Evolutionary conservation across 1,284 basidiomycete species (phyloP).

Genomic region (Prillingera fragicola): DNA sequence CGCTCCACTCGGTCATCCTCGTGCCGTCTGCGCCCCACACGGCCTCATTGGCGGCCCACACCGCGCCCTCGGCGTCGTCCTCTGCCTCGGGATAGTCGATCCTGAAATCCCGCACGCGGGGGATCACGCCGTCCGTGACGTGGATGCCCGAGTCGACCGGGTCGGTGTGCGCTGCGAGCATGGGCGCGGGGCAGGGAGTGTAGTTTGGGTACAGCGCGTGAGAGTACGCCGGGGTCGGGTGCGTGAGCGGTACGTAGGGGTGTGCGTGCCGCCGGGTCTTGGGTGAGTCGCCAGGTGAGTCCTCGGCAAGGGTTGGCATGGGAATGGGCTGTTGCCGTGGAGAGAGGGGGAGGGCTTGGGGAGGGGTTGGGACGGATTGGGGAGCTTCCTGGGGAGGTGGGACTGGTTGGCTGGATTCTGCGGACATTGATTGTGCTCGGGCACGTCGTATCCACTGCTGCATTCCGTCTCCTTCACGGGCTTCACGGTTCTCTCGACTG

Average conservation of each 20-base stretch:
- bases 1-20: constrained; percentile 35
- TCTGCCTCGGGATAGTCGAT: constrained; percentile 21
- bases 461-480: background rate
- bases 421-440: background rate
- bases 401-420: background rate
- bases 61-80: constrained; percentile 22
- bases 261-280: background rate
- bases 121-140: background rate
- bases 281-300: too few species aligned
- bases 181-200: constrained; percentile 17
- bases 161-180: background rate
- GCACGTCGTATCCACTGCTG: background rate
- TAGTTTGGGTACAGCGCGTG: constrained; percentile 41
- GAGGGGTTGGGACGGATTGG: too few species aligned
- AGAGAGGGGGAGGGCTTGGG: too few species aligned
- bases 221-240: constrained; percentile 33
- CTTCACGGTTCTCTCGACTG: background rate
- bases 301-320: constrained; percentile 8
- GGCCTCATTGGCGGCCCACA: constrained; percentile 22
- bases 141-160: constrained; percentile 1
- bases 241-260: constrained; percentile 22
- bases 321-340: too few species aligned
- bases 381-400: too few species aligned
- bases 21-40: constrained; percentile 15
- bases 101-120: constrained; percentile 3